These are phyloP conservation scores for Hirschfeldia incana DNA, from an alignment of 345 rosid genomes.

Conservation along the genomic window DNA sequence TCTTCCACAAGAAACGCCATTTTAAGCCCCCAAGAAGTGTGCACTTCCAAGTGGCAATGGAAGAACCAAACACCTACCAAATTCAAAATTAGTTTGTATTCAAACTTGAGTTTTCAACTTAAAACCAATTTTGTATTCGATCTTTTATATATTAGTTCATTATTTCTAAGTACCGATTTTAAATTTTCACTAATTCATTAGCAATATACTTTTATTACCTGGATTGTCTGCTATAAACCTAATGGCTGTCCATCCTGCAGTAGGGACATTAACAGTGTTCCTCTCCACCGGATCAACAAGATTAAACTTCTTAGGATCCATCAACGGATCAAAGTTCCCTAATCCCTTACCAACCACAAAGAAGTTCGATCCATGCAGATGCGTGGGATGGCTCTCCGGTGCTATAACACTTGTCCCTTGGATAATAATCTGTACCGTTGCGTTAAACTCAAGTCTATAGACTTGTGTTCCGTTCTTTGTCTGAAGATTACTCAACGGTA, in stretches of 20 bases:
- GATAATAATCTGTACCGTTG: constrained; percentile 64
- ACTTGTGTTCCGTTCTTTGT: constrained; percentile 64
- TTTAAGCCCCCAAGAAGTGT: constrained; percentile 82
- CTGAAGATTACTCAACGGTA: constrained; percentile 38
- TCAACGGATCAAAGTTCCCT: constrained; percentile 61
- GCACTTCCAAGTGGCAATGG: constrained; percentile 84
- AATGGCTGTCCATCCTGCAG: constrained; percentile 80
- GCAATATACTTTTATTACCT: constrained; percentile 41
- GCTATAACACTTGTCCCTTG: constrained; percentile 70
- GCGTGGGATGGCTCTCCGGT: constrained; percentile 77
- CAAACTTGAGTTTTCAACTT: too few relatives aligned
- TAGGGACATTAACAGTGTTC: constrained; percentile 68
- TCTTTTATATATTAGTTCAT: too few relatives aligned
- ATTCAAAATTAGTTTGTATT: background rate
- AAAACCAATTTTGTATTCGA: too few relatives aligned
- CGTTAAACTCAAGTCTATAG: constrained; percentile 57
- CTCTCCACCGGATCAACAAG: constrained; percentile 83
- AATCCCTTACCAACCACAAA: constrained; percentile 61
- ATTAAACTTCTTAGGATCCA: constrained; percentile 63
- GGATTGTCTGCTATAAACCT: constrained; percentile 82
- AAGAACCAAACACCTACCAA: constrained; percentile 72
- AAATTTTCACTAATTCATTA: too few relatives aligned
- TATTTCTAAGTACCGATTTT: too few relatives aligned
- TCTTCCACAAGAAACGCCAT: constrained; percentile 84
- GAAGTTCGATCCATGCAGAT: constrained; percentile 74